Base-by-base conservation (phyloP, 345 rosid genomes). In the Lenwebbia sp. region DNA sequence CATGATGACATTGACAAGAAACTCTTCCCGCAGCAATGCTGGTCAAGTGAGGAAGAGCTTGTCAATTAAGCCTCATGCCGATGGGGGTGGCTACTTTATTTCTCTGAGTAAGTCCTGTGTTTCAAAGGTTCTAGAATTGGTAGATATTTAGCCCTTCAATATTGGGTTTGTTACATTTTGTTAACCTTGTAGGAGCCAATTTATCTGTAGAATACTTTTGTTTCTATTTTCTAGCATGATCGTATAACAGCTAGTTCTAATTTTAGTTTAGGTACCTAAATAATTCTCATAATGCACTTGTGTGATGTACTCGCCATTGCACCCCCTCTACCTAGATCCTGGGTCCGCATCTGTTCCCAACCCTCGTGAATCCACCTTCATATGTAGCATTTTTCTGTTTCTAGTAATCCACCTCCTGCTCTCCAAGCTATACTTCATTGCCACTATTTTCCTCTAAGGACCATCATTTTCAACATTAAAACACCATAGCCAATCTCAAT, bases 41-140 rank as follows among this genome's bases (percentile, higher is more conserved):
- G 99, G 99, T 83, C 98, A 97, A 91, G 96, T 97, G 85, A 95
- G 96, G 91, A 97, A 97, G 94, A 91, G 92, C 88, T 92, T 97
- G 87, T 92, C 94, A 28, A 86, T 97, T 85, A 95, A 93, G 91
- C 93, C 99, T 2, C 85, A 56, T 76, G 87, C 92, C 25, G 94
- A 93, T 89, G 92, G 93, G 75, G 90, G 83, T 84, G 95, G 99
- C 87, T 97, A 94, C 89, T 93, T 95, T 87, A 44, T 97, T 83
- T 92, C 95, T 84, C 85, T 97, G 90, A 92, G 99, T 97, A 92
- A 93, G 98, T 85, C 83, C 78, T 83, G 83, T 50, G 57, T 41
- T 41, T 87, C 51, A 6, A 26, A 1, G 54, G 19, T 14, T 57
- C 54, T 84, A 37, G 52, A 53, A 37, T 13, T 84, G 28, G 22